Conservation (phyloP, 345 rosid species). For the Ceriops decandra region DNA sequence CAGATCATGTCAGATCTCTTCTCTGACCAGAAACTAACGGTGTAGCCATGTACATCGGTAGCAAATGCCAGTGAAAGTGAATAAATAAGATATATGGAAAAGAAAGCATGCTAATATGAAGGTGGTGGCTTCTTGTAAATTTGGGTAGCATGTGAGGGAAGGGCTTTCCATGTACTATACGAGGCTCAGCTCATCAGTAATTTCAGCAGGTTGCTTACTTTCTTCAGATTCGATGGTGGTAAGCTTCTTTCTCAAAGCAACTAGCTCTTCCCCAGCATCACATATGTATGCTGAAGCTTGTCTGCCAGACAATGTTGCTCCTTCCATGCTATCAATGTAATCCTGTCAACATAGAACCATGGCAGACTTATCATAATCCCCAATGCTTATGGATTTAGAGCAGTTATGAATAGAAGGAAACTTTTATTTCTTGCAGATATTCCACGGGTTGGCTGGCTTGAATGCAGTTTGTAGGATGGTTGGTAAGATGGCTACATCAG, state of each 20-base stretch:
- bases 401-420: not conserved
- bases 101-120: too few species aligned
- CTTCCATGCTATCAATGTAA: constrained; percentile 99
- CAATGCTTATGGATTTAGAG: not conserved
- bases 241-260: constrained; percentile 61
- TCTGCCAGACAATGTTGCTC: constrained; percentile 91
- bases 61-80: too few species aligned
- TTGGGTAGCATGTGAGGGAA: not conserved
- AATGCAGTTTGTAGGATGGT: not conserved
- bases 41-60: too few species aligned
- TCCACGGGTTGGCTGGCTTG: not conserved
- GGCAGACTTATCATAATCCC: not conserved
- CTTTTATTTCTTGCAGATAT: not conserved
- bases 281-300: constrained; percentile 88
- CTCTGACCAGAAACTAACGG: too few species aligned
- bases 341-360: constrained; percentile 44
- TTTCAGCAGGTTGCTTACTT: constrained; percentile 16
- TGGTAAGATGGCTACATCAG: not conserved
- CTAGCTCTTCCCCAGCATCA: constrained; percentile 72
- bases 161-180: constrained; percentile 28
- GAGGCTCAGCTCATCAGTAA: constrained; percentile 67
- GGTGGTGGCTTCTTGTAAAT: not conserved
- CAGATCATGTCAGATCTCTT: too few species aligned
- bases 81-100: too few species aligned
- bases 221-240: constrained; percentile 35